Evolutionary conservation across 371 early-diverging fungal genomes (phyloP).

Genomic region (Mucor indicus): DNA sequence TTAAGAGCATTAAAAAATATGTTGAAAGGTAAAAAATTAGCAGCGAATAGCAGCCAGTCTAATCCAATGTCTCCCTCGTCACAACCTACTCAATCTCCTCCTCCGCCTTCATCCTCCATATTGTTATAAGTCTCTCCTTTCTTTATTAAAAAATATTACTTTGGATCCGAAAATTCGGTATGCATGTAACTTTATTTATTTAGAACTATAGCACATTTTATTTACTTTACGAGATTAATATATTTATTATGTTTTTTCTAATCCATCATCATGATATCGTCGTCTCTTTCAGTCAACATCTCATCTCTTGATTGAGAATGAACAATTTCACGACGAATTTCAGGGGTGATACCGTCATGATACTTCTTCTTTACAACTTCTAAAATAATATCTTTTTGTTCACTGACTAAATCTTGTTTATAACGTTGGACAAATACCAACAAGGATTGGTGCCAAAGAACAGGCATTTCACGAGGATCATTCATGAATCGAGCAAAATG

Average conservation of each 20-base stretch:
- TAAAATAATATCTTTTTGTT: slow-evolving; percentile 90
- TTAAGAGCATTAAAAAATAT: slow-evolving; percentile 81
- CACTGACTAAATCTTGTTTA: slow-evolving; percentile 91
- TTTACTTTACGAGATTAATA: no score
- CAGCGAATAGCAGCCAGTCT: slow-evolving; percentile 9
- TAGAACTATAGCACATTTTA: no score
- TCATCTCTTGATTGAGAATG: slow-evolving; percentile 65
- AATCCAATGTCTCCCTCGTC: neutral
- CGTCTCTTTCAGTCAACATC: slow-evolving; percentile 35
- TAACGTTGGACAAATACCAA: slow-evolving; percentile 95
- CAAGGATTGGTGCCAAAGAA: slow-evolving; percentile 96
- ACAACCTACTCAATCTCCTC: neutral
- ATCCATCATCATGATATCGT: slow-evolving; percentile 34
- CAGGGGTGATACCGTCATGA: slow-evolving; percentile 86
- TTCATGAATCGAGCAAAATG: slow-evolving; percentile 90
- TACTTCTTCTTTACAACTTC: slow-evolving; percentile 74
- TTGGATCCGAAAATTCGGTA: no score
- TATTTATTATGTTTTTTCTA: slow-evolving; percentile 1
- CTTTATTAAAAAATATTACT: no score
- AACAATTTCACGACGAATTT: slow-evolving; percentile 86
- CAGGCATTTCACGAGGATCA: slow-evolving; percentile 85
- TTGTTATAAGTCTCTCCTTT: neutral
- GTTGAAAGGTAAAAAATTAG: slow-evolving; percentile 55
- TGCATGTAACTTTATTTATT: no score
- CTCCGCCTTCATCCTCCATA: neutral